Evolutionary conservation across 1,284 basidiomycete genomes (phyloP), one percentile per base, ranked within the genome.

Genomic region (Heterobasidion parviporum): DNA sequence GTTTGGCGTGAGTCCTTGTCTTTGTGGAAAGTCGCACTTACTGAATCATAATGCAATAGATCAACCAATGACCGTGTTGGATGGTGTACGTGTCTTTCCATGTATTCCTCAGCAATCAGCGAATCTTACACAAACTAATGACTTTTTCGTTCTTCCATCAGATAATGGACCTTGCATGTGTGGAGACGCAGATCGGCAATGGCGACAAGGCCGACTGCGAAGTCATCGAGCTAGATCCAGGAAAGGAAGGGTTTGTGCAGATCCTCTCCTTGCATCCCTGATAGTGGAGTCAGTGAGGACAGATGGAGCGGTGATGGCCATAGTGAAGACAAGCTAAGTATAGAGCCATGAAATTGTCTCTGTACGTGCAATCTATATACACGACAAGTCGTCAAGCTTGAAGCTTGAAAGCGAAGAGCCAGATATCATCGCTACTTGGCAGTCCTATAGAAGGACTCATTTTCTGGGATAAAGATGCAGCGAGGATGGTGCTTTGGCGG

Each of bases 161-260:
- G 87, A 67, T 77, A 3, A 79, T 93, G 70, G 90, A 94, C 64
- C 84, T 93, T 64, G 80, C 85, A 33, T 89, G 89, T 60, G 81
- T 93, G 2, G 92, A 94, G 71, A 91, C 90, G 38, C 90, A 93
- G 68, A 82, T 92, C 56, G 91, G 89, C 15, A 77, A 87, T 60
- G 88, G 86, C 6, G 78, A 81, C 58, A 65, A 64, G 58, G 72
- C 80, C 10, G 92, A 95, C 68, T 92, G 89, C 64, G 91, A 94
- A 69, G 81, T 93, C 58, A 65, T 89, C 16, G 75, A 83, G 52
- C 64, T 90, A 54, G 46, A 48, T 1, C 9, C 10, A 7, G 18
- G 18, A 48, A 48, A 48, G 18, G 18, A 41, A 41, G 38, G n/a
- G 7, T 41, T 41, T 41, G 38, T 41, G 10, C n/a, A 41, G 38